Evolutionary conservation across 768 basidiomycete genomes (phyloP).

Genomic region (Lactifluus pinguis): DNA sequence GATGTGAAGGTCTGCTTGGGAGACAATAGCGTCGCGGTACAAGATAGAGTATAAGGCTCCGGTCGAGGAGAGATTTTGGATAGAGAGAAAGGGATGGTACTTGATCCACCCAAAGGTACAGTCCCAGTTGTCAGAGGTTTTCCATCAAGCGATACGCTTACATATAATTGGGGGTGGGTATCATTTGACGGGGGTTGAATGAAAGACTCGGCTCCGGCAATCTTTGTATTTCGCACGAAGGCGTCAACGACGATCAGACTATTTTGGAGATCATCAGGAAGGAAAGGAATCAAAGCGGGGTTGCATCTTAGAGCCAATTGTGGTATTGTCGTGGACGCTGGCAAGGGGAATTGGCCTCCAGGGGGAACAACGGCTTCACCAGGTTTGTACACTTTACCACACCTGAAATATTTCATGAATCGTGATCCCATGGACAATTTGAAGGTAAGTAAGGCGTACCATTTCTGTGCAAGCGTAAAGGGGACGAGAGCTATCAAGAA

Average conservation of each 20-base stretch:
- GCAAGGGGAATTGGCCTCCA: constrained; percentile 37
- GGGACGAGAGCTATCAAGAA: not conserved
- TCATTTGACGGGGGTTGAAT: constrained; percentile 12
- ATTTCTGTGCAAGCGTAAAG: not conserved
- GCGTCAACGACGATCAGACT: constrained; percentile 33
- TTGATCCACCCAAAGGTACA: constrained; percentile 27
- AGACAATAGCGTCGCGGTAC: constrained; percentile 24
- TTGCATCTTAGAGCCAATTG: constrained; percentile 40
- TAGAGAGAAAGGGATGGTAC: constrained; percentile 31
- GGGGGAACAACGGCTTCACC: constrained; percentile 35
- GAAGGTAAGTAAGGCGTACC: not conserved
- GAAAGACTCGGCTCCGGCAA: constrained; percentile 30
- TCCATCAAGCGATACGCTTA: constrained; percentile 26
- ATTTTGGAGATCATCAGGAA: constrained; percentile 29
- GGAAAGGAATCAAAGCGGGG: constrained; percentile 40
- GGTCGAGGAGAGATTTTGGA: constrained; percentile 24
- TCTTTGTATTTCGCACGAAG: constrained; percentile 28
- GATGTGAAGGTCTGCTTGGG: constrained; percentile 26
- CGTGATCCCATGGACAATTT: not conserved
- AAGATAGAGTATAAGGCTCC: constrained; percentile 28
- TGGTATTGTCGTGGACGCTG: constrained; percentile 28
- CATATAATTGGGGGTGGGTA: constrained; percentile 16
- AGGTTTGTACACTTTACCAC: constrained; percentile 41
- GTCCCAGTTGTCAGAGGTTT: constrained; percentile 2
- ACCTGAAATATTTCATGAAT: constrained; percentile 25